A percentile compares a stretch with the other conserved stretches of the same genome.
Evolutionary conservation across 2,329 filamentous ascomycete genomes (phyloP).

Genomic region (Pseudogymnoascus sp.): DNA sequence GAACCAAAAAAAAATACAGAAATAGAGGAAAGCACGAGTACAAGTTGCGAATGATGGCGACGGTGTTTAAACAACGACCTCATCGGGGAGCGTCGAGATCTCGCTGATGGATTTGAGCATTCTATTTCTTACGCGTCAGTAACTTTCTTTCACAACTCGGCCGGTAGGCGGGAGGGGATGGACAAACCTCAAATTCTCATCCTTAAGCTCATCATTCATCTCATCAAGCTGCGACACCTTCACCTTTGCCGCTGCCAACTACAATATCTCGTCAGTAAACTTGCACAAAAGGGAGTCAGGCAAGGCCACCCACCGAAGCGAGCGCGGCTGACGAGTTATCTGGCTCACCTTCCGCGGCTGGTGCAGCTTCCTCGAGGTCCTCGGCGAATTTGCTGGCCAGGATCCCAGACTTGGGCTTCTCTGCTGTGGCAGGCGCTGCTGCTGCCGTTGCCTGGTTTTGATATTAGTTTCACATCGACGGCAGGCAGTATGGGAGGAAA

Average conservation of each 20-base stretch:
- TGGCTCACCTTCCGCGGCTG: constrained; percentile 52
- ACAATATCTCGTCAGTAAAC: constrained; percentile 18
- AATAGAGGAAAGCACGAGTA: constrained; percentile 13
- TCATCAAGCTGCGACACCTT: constrained; percentile 37
- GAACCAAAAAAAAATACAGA: constrained; percentile 10
- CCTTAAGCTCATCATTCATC: constrained; percentile 51
- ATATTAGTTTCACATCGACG: constrained; percentile 3
- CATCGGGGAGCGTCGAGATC: constrained; percentile 14
- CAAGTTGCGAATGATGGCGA: background rate
- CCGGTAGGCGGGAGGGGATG: background rate
- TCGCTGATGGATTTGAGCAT: constrained; percentile 35
- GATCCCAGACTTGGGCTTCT: constrained; percentile 1
- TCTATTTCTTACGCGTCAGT: constrained; percentile 18
- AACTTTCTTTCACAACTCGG: background rate
- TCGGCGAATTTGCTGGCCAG: constrained; percentile 46
- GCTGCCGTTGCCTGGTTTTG: constrained; percentile 12
- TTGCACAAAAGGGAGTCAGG: constrained; percentile 10
- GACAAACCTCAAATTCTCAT: constrained; percentile 44
- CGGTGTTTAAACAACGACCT: constrained; percentile 3
- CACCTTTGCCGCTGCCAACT: constrained; percentile 32
- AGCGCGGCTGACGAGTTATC: constrained; percentile 60
- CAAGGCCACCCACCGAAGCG: constrained; percentile 53
- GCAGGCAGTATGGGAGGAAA: background rate
- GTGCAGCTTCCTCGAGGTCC: constrained; percentile 31
- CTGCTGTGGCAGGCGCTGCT: constrained; percentile 16